phyloP scores from a whole-genome alignment of 352 stramenopile species.

The Phytophthora uliginosa region DNA sequence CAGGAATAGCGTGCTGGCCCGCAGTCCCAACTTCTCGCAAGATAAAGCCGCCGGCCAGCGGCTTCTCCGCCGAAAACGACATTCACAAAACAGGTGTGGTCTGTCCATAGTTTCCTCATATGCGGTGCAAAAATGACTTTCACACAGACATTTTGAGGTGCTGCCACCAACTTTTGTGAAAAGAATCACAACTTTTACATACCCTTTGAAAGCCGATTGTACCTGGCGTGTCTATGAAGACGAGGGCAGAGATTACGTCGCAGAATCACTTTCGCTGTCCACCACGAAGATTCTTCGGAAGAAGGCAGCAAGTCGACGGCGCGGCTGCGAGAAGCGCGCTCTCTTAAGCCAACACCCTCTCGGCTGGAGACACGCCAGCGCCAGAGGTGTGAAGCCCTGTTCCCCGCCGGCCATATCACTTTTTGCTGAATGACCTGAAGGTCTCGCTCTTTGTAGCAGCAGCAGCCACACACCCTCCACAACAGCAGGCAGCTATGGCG shows the following conservation, averaged over 20 bases:
- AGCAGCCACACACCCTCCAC: background rate
- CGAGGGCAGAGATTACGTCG: conserved; percentile 8
- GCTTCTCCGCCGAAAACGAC: conserved; percentile 2
- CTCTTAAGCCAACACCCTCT: conserved; percentile 5
- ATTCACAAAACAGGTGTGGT: background rate
- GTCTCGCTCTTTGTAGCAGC: background rate
- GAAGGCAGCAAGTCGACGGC: background rate
- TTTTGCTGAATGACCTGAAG: conserved; percentile 32
- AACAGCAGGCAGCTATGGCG: conserved; percentile 19
- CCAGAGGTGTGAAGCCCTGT: background rate
- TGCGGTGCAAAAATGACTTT: background rate
- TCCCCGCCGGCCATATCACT: conserved; percentile 4
- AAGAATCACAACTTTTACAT: background rate
- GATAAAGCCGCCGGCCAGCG: background rate
- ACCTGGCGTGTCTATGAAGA: conserved; percentile 21
- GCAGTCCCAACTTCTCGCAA: background rate
- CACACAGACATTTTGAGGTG: background rate
- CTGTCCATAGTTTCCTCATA: background rate
- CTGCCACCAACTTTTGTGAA: background rate
- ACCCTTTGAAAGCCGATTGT: conserved; percentile 22
- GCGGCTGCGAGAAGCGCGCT: conserved; percentile 4
- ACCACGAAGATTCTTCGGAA: too few relatives aligned
- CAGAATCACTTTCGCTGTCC: conserved; percentile 35
- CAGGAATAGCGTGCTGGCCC: conserved; percentile 14
- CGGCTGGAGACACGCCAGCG: conserved; percentile 13